Percentiles rank a stretch among this genome's conserved stretches.
Conservation (phyloP, 2,329 filamentous ascomycete genomes). For the Pseudogymnoascus sp. region DNA sequence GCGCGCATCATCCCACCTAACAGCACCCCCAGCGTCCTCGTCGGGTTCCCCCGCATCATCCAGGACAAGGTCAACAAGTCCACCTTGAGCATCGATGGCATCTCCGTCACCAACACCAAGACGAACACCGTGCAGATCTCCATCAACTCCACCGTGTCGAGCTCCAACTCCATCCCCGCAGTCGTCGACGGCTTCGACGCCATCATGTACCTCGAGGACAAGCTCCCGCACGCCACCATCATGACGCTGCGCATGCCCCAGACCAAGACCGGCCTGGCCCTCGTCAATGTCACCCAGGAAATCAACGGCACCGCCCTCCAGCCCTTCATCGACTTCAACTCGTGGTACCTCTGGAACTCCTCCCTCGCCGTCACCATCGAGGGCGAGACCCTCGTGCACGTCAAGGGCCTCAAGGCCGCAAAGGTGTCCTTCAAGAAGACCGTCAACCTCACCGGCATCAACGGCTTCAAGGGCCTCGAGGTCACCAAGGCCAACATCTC, state of each 20-base stretch:
- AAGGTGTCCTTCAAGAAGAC: constrained; percentile 47
- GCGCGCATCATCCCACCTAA: neutral
- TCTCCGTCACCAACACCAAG: constrained; percentile 42
- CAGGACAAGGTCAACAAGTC: constrained; percentile 45
- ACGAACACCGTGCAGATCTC: constrained; percentile 39
- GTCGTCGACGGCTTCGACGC: constrained; percentile 45
- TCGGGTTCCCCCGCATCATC: constrained; percentile 49
- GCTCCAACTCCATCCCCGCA: constrained; percentile 42
- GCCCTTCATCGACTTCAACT: constrained; percentile 38
- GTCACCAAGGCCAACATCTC: constrained; percentile 40
- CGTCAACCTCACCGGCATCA: constrained; percentile 46
- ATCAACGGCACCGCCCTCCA: neutral
- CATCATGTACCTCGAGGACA: constrained; percentile 34
- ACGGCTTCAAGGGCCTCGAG: constrained; percentile 43
- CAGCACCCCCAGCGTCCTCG: constrained; percentile 39
- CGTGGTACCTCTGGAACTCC: constrained; percentile 38
- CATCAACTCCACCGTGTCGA: constrained; percentile 38
- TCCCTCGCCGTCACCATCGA: constrained; percentile 40
- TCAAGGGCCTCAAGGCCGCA: constrained; percentile 39
- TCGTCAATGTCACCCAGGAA: constrained; percentile 36
- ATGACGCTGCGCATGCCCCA: constrained; percentile 23
- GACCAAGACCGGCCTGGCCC: constrained; percentile 30
- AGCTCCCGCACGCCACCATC: constrained; percentile 19
- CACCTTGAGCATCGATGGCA: constrained; percentile 38
- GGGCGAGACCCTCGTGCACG: constrained; percentile 44